These are phyloP conservation scores for Coniochaeta hoffmannii DNA, from an alignment of 2,329 filamentous ascomycete species.

Conservation along the genomic window DNA sequence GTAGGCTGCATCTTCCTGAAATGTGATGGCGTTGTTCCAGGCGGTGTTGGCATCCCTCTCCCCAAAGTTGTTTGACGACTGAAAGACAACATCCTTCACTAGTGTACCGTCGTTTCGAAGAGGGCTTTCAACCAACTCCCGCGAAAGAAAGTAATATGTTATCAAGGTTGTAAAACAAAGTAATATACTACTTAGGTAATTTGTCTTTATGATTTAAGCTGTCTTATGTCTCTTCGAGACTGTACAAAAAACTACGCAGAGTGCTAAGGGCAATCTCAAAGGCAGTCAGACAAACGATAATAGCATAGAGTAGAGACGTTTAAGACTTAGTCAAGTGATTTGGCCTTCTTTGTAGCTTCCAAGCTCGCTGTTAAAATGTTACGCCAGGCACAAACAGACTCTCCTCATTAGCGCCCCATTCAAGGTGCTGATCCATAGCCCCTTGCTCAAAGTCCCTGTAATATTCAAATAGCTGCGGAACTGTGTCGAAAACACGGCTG, in stretches of 20 bases:
- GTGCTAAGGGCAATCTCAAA: not conserved
- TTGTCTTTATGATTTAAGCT: not conserved
- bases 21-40: too few species aligned
- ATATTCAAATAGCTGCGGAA: not conserved
- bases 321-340: not conserved
- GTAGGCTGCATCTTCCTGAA: too few species aligned
- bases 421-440: not conserved
- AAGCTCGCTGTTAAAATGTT: not conserved
- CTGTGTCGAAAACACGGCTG: not conserved
- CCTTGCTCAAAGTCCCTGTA: not conserved
- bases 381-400: not conserved
- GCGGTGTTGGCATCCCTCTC: too few species aligned
- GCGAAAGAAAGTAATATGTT: too few species aligned
- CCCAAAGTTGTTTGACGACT: too few species aligned
- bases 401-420: not conserved
- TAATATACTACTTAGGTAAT: not conserved
- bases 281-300: not conserved
- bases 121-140: too few species aligned
- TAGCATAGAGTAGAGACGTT: not conserved
- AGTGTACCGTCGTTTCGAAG: too few species aligned
- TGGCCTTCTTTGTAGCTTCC: not conserved
- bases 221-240: not conserved
- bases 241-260: not conserved
- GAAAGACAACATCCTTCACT: too few species aligned
- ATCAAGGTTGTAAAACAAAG: not conserved